Percentiles rank a stretch among this genome's conserved stretches.
These are phyloP conservation scores for Cordyceps pruinosa DNA, from an alignment of 2,329 filamentous ascomycete species.

Conservation along the genomic window DNA sequence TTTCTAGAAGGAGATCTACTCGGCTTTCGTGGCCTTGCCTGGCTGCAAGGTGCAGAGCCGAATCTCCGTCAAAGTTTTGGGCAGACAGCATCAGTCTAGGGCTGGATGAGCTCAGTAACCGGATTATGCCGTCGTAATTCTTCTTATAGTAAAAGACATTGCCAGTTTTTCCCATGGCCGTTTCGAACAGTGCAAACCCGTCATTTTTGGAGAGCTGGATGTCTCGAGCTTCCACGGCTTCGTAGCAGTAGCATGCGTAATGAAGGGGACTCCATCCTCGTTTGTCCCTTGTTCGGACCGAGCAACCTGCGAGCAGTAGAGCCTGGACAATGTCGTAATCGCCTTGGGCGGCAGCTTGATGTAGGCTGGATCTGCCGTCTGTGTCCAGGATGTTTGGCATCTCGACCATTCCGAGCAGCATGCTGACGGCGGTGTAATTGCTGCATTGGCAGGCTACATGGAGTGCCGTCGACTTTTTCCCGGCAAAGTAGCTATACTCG, in stretches of 20 bases:
- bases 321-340: not conserved
- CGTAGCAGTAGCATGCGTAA: not conserved
- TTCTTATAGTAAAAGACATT: not conserved
- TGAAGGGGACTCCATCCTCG: not conserved
- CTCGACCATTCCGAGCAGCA: not conserved
- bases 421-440: not conserved
- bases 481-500: no score
- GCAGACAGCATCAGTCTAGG: not conserved
- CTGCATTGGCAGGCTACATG: not conserved
- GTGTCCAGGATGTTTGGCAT: not conserved
- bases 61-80: not conserved
- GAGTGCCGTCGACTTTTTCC: not conserved
- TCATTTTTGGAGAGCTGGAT: no score
- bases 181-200: no score
- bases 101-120: not conserved
- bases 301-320: not conserved
- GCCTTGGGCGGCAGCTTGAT: not conserved
- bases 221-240: not conserved
- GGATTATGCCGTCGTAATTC: not conserved
- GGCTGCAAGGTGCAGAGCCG: not conserved
- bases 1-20: not conserved
- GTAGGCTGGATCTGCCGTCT: not conserved
- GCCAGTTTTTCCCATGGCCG: no score
- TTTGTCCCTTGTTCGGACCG: not conserved
- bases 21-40: not conserved